Base-by-base conservation (phyloP, 495 filamentous ascomycete species). In the Aspergillus baeticus region DNA sequence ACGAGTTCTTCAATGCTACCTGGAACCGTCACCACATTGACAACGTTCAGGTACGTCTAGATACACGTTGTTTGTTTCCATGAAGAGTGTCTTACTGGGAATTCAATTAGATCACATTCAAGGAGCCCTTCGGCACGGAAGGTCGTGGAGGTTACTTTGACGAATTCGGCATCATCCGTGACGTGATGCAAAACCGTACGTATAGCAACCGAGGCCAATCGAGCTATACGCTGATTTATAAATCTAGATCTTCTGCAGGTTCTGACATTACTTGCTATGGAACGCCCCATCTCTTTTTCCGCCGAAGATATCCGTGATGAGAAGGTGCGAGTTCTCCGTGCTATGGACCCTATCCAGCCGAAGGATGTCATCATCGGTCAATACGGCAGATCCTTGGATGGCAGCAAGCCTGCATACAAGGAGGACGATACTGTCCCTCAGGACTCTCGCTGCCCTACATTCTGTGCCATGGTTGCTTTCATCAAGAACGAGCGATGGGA, bases 401-500 rank as follows among this genome's bases (percentile, higher is more conserved):
- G 95, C 48, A 95, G 81, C 75, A 99, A 99, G 81, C 95, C 95
- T 46, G 86, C 90, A 14, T 99, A 99, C 78, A 92, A 98, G 76
- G 94, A 99, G 74, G 95, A 99, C 63, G 92, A 98, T 65, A 98
- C 95, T 15, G 95, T 99, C 13, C 95, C 95, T 31, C 95, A 96
- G 77, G 91, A 96, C 43, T 96, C 91, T 35, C 85, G 95, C 53
- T 99, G 95, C 81, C 92, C 95, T 6, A 99, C 95, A 17, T 99
- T 98, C 81, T 95, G 92, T 68, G 92, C 94, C 20, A 84, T 99
- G 77, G 95, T 95, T 36, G 91, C 90, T 20, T 96, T 91, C 74
- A 97, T 99, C 76, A 97, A 98, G 85, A 99, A 99, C 69, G 95
- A 99, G 83, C 83, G 95, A 63, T 99, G 95, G 95, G 95, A 99